Evolutionary conservation across 208 protist genomes (phyloP).

Genomic region (Spongospora subterranea): DNA sequence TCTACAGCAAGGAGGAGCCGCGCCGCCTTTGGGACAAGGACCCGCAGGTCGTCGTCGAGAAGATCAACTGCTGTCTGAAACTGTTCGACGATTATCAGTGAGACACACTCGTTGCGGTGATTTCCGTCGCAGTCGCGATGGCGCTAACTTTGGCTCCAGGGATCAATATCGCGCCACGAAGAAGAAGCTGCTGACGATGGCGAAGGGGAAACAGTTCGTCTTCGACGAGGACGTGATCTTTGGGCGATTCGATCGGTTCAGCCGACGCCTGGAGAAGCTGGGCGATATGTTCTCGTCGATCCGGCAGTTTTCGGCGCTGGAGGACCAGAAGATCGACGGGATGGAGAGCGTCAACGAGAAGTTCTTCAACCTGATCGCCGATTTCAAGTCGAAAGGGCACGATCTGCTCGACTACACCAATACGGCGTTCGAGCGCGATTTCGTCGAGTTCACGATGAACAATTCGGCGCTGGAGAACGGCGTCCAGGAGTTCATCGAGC

Average conservation of each 20-base stretch:
- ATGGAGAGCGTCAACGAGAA: conserved; percentile 81
- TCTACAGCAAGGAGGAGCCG: conserved; percentile 84
- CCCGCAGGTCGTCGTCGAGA: conserved; percentile 77
- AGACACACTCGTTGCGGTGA: conserved; percentile 71
- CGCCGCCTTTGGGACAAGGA: conserved; percentile 89
- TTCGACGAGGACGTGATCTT: conserved; percentile 94
- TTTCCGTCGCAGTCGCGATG: background rate
- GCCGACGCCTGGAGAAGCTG: conserved; percentile 93
- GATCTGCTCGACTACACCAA: conserved; percentile 76
- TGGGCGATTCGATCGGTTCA: conserved; percentile 93
- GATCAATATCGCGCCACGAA: background rate
- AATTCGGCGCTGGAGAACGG: conserved; percentile 74
- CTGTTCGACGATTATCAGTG: conserved; percentile 90
- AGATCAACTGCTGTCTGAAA: conserved; percentile 84
- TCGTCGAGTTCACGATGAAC: conserved; percentile 76
- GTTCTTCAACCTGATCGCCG: conserved; percentile 73
- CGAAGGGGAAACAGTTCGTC: conserved; percentile 68
- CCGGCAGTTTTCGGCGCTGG: conserved; percentile 91
- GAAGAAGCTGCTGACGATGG: background rate
- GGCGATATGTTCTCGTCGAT: conserved; percentile 92
- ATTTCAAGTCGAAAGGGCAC: conserved; percentile 76
- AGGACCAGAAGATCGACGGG: conserved; percentile 88
- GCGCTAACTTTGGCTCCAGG: background rate
- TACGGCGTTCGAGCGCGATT: conserved; percentile 79
- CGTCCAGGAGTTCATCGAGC: conserved; percentile 81